A percentile compares a stretch with the other conserved stretches of the same genome.
Conservation (phyloP, 2,329 filamentous ascomycete genomes). For the Setomelanomma holmii region DNA sequence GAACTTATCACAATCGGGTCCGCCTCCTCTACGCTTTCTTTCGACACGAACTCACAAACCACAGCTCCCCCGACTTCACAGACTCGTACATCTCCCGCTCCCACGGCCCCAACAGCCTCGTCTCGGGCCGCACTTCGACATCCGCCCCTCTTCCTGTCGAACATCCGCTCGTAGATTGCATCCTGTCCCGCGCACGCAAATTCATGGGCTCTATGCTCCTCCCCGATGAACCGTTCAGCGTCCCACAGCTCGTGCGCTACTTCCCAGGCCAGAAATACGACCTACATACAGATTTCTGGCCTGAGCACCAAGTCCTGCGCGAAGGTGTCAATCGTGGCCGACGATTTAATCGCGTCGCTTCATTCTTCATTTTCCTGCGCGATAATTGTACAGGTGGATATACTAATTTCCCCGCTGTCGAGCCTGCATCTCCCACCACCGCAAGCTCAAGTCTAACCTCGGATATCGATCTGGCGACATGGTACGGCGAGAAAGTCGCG, state of each 20-base stretch:
- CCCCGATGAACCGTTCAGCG: slow-evolving; percentile 28
- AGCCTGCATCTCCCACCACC: slow-evolving; percentile 12
- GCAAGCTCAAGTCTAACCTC: not conserved
- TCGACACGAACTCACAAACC: not conserved
- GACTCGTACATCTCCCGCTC: slow-evolving; percentile 30
- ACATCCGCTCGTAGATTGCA: slow-evolving; percentile 30
- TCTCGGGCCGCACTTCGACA: slow-evolving; percentile 30
- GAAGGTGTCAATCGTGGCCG: slow-evolving; percentile 11
- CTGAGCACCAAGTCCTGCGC: slow-evolving; percentile 26
- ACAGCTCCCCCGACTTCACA: slow-evolving; percentile 25
- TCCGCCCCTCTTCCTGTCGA: slow-evolving; percentile 27
- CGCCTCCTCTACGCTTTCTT: not conserved
- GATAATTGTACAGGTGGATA: slow-evolving; percentile 32
- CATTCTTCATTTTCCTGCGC: slow-evolving; percentile 34
- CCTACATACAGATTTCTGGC: slow-evolving; percentile 36
- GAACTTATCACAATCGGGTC: slow-evolving; percentile 28
- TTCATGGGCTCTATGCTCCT: slow-evolving; percentile 34
- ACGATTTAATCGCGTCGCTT: slow-evolving; percentile 29
- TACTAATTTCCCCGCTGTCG: slow-evolving; percentile 31
- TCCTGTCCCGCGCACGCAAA: slow-evolving; percentile 27
- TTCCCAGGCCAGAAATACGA: slow-evolving; percentile 29
- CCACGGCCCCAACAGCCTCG: slow-evolving; percentile 19
- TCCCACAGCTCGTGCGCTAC: slow-evolving; percentile 36
- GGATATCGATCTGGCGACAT: slow-evolving; percentile 5
- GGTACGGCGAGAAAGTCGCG: slow-evolving; percentile 19